Conservation (phyloP, 169 alveolate genomes). For the Toxoplasma gondii region DNA sequence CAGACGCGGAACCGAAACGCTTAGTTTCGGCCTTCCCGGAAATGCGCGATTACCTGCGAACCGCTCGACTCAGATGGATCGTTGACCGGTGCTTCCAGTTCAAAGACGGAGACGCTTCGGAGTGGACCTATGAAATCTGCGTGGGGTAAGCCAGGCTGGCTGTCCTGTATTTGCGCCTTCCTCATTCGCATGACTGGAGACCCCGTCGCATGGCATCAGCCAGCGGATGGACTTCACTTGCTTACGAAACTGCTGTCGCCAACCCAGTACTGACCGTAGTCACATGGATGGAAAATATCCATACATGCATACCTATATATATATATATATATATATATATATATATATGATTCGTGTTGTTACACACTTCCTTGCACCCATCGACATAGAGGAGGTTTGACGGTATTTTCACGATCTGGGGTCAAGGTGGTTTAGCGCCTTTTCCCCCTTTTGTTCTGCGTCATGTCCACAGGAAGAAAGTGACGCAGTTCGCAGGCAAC, state of each 20-base stretch:
- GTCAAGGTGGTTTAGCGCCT: neutral
- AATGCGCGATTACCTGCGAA: conserved; percentile 52
- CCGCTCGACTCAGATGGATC: conserved; percentile 58
- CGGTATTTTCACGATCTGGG: too few species aligned
- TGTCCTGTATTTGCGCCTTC: neutral
- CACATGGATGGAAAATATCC: too few species aligned
- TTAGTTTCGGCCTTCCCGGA: conserved; percentile 49
- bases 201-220: too few species aligned
- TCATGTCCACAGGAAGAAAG: conserved; percentile 31
- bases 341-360: too few species aligned
- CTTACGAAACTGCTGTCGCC: too few species aligned
- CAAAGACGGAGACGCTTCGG: conserved; percentile 33
- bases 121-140: conserved; percentile 66
- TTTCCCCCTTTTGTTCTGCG: neutral
- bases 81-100: conserved; percentile 61
- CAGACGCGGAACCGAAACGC: neutral
- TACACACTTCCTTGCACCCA: too few species aligned
- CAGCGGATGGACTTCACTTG: too few species aligned
- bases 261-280: too few species aligned
- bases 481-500: conserved; percentile 47
- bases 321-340: too few species aligned
- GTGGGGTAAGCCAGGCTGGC: conserved; percentile 26
- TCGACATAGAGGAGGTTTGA: too few species aligned
- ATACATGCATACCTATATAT: too few species aligned
- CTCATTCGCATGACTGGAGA: too few species aligned